phyloP scores from a whole-genome alignment of 169 alveolate genomes.

The Sarcocystis neurona region DNA sequence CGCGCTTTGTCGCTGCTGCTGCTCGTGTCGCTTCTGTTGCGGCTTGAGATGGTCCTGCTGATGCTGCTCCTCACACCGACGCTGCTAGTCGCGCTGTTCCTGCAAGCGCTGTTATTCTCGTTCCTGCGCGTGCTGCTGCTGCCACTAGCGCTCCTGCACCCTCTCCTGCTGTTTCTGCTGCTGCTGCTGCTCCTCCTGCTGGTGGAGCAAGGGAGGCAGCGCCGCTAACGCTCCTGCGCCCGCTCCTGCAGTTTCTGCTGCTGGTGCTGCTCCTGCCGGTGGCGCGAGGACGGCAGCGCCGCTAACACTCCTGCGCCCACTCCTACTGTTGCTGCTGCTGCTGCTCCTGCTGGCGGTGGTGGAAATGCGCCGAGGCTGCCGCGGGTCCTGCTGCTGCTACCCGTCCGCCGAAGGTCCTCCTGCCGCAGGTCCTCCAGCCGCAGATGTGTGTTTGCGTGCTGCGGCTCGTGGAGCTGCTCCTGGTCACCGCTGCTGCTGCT shows the following conservation, averaged over 20 bases:
- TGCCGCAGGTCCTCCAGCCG: background rate
- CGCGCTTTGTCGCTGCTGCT: no score
- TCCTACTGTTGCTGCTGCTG: background rate
- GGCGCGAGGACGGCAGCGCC: background rate
- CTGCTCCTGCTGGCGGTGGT: background rate
- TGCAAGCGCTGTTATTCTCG: no score
- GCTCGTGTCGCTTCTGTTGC: no score
- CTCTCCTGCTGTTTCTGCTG: background rate
- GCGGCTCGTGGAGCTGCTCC: background rate
- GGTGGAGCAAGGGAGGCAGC: background rate
- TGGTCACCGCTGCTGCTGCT: background rate
- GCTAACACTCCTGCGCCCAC: background rate
- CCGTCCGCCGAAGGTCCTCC: background rate
- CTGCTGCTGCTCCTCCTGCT: background rate
- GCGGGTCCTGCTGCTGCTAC: background rate
- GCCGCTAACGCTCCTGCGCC: background rate
- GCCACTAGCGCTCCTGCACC: background rate
- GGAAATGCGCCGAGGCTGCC: background rate
- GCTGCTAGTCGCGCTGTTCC: no score
- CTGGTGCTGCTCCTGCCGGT: background rate
- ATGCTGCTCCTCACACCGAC: no score
- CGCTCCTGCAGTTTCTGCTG: conserved; percentile 27
- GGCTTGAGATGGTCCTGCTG: no score
- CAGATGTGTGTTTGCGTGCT: background rate
- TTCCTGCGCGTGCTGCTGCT: no score